These are phyloP conservation scores for Apiotrichum brassicae DNA, from an alignment of 1,284 basidiomycete genomes.

Conservation along the genomic window DNA sequence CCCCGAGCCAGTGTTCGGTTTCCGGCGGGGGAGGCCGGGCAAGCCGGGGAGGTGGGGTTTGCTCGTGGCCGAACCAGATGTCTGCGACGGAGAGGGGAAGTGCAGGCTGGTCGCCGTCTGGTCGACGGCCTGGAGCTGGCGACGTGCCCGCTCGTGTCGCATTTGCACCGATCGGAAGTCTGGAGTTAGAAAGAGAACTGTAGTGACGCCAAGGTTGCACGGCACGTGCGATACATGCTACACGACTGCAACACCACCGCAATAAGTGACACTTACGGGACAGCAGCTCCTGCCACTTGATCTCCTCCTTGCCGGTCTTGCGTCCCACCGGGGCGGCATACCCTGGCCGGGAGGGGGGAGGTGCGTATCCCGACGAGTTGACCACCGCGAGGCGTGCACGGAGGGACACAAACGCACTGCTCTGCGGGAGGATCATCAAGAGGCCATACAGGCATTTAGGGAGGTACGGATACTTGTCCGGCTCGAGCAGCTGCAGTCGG, in stretches of 20 bases:
- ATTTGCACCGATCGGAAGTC: constrained; percentile 72
- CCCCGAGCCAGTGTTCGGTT: constrained; percentile 9
- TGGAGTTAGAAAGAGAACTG: constrained; percentile 7
- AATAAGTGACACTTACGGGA: constrained; percentile 55
- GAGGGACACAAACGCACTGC: constrained; percentile 89
- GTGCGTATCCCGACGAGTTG: constrained; percentile 86
- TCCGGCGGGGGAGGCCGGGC: constrained; percentile 12
- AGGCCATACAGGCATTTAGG: constrained; percentile 98
- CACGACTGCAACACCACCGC: too few species aligned
- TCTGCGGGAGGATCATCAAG: constrained; percentile 95
- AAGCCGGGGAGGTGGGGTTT: constrained; percentile 2
- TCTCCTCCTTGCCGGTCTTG: constrained; percentile 73
- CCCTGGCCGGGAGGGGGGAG: constrained; percentile 38
- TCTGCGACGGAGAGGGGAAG: constrained; percentile 37
- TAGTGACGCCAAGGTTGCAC: too few species aligned
- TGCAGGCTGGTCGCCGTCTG: constrained; percentile 21
- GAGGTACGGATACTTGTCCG: constrained; percentile 89
- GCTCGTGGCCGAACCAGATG: constrained; percentile 10
- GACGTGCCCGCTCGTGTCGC: constrained; percentile 77
- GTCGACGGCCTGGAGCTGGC: constrained; percentile 47
- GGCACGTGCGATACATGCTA: too few species aligned
- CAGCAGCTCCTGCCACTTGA: constrained; percentile 88
- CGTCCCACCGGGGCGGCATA: constrained; percentile 47
- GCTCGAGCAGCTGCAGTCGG: constrained; percentile 93
- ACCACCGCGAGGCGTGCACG: constrained; percentile 91